Evolutionary conservation across 768 basidiomycete genomes (phyloP), one percentile per base, ranked within the genome.

Genomic region (Exidia glandulosa): DNA sequence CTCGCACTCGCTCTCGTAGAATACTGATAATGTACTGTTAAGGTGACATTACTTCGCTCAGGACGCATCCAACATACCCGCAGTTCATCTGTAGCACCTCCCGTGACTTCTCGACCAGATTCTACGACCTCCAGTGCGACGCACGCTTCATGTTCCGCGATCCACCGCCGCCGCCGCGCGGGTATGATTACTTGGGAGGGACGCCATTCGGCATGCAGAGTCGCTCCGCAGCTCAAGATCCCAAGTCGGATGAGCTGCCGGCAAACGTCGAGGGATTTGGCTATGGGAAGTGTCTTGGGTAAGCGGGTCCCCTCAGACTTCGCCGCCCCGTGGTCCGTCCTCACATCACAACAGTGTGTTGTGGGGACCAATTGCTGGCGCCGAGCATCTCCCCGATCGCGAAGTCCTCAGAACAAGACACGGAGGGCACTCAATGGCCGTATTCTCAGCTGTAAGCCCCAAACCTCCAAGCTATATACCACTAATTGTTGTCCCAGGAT

Each of bases 31-130:
- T 29, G 14, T 25, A 4, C 27, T 25, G 4, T 19, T 64, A 76
- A 54, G 50, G 25, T 7, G 71, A 75, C 30, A 88, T 91, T 60
- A 88, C 85, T 0, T 84, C 84, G 9, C 79, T 91, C 5, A 79
- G 75, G 0, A 81, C 85, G 6, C 85, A 89, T 68, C 86, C 84
- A 4, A 72, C 65, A 0, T 73, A 73, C 47, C 81, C 84, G 12
- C 75, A 86, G 62, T 67, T 85, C 3, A 77, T 88, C 62, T 84
- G 83, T 64, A 87, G 85, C 2, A 88, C 87, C 14, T 88, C 88
- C 0, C 74, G 83, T 47, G 88, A 91, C 68, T 81, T 81, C 64
- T 81, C 87, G 0, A 77, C 83, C 4, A 76, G 89, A 31, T 78
- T 91, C 55, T 90, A 89, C 60, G 82, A 89, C 66, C 75, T 90